These are phyloP conservation scores for Isabelozyma pseudorhagii DNA, from an alignment of 805 yeast species.

Conservation along the genomic window DNA sequence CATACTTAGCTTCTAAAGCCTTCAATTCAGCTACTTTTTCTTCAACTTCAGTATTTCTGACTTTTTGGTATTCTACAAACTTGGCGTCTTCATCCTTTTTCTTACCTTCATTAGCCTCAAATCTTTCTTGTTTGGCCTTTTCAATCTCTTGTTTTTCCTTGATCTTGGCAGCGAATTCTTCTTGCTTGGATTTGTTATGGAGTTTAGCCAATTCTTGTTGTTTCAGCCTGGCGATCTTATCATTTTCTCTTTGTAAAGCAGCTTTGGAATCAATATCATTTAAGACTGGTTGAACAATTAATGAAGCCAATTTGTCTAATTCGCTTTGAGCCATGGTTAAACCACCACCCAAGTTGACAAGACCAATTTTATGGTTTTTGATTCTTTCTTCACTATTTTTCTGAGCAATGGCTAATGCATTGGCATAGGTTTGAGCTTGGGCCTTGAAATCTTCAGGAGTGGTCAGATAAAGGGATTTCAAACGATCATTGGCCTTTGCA, in stretches of 20 bases:
- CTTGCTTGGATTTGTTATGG: constrained; percentile 30
- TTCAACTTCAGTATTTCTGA: constrained; percentile 27
- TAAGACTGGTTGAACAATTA: constrained; percentile 80
- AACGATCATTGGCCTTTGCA: constrained; percentile 42
- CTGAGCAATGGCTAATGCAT: constrained; percentile 77
- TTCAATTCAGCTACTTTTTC: constrained; percentile 24
- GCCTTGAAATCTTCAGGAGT: constrained; percentile 32
- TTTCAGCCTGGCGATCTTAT: constrained; percentile 29
- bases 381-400: constrained; percentile 58
- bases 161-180: constrained; percentile 23
- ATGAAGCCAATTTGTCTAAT: constrained; percentile 73
- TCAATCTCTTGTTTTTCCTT: constrained; percentile 35
- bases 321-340: constrained; percentile 71
- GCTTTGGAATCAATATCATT: constrained; percentile 71
- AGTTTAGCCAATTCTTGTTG: constrained; percentile 29
- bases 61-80: constrained; percentile 24
- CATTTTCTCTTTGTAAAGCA: constrained; percentile 56
- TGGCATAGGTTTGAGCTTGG: constrained; percentile 58
- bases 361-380: constrained; percentile 46
- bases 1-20: constrained; percentile 37
- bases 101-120: constrained; percentile 26
- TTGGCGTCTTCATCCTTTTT: constrained; percentile 29
- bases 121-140: constrained; percentile 32
- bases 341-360: constrained; percentile 84
- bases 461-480: constrained; percentile 25